Percentiles rank a stretch among this genome's conserved stretches.
Evolutionary conservation across 2,329 filamentous ascomycete genomes (phyloP).

Genomic region (Alternaria incomplexa): DNA sequence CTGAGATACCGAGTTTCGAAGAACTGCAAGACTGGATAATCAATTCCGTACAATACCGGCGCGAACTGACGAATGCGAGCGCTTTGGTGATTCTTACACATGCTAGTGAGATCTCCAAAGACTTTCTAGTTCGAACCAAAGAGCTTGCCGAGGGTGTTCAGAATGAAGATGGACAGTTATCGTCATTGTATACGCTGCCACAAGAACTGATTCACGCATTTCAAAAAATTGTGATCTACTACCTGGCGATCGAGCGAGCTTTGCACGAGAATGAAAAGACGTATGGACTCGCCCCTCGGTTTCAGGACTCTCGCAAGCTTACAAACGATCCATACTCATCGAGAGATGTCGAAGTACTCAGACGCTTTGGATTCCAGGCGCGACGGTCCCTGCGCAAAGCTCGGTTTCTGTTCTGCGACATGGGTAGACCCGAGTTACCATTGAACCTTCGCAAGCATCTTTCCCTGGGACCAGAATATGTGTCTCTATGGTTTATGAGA

Average conservation of each 20-base stretch:
- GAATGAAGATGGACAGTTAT: constrained; percentile 33
- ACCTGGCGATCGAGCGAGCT: constrained; percentile 35
- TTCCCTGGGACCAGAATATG: constrained; percentile 36
- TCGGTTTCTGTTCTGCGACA: constrained; percentile 34
- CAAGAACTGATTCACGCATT: constrained; percentile 29
- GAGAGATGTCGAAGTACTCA: constrained; percentile 22
- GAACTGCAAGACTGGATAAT: constrained; percentile 31
- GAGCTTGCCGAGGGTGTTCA: constrained; percentile 36
- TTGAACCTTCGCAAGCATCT: constrained; percentile 21
- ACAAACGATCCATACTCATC: constrained; percentile 11
- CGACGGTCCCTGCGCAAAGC: constrained; percentile 15
- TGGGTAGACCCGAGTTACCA: constrained; percentile 23
- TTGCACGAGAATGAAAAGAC: constrained; percentile 21
- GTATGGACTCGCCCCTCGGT: background rate
- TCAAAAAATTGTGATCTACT: constrained; percentile 29
- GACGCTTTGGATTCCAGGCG: constrained; percentile 23
- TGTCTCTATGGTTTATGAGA: constrained; percentile 41
- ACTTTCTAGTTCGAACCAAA: constrained; percentile 16
- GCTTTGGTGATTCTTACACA: constrained; percentile 21
- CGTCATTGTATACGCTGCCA: constrained; percentile 33
- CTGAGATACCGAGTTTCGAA: background rate
- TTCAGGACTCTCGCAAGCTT: background rate
- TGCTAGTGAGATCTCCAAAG: constrained; percentile 13
- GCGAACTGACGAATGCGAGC: constrained; percentile 28
- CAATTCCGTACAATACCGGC: constrained; percentile 20